A percentile compares a stretch with the other conserved stretches of the same genome.
Conservation (phyloP, 306 rosid genomes). For the Prunus armeniaca region DNA sequence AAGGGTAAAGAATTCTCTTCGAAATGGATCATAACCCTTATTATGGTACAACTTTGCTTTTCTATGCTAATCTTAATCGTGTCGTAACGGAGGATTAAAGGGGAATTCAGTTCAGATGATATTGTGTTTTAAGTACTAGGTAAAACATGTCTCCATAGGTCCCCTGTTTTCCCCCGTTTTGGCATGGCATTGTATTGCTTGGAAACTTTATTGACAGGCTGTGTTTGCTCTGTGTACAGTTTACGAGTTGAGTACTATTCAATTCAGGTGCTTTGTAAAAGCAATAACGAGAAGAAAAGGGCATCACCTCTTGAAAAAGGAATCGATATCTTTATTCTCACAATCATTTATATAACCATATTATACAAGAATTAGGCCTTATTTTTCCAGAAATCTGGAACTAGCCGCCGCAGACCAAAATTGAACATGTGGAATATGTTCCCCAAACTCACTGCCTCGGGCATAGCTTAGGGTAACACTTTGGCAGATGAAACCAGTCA, state of each 20-base stretch:
- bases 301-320: not conserved
- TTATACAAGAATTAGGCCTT: conserved; percentile 9
- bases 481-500: conserved; percentile 10
- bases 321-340: not conserved
- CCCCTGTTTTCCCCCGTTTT: not conserved
- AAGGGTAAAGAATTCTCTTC: not conserved
- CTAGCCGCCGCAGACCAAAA: conserved; percentile 19
- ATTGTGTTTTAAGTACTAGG: too few relatives aligned
- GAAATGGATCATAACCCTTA: too few relatives aligned
- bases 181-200: not conserved
- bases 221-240: not conserved
- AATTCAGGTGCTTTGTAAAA: not conserved
- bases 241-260: not conserved
- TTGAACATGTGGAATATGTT: conserved; percentile 12
- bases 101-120: too few relatives aligned
- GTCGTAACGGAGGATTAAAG: too few relatives aligned
- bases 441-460: conserved; percentile 16
- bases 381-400: conserved; percentile 13
- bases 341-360: not conserved
- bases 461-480: conserved; percentile 11
- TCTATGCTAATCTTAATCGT: too few relatives aligned
- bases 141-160: not conserved
- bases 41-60: too few relatives aligned
- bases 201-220: not conserved
- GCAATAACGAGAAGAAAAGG: not conserved